These are phyloP conservation scores for Colletotrichum navitas DNA, from an alignment of 2,329 filamentous ascomycete species.

Conservation along the genomic window DNA sequence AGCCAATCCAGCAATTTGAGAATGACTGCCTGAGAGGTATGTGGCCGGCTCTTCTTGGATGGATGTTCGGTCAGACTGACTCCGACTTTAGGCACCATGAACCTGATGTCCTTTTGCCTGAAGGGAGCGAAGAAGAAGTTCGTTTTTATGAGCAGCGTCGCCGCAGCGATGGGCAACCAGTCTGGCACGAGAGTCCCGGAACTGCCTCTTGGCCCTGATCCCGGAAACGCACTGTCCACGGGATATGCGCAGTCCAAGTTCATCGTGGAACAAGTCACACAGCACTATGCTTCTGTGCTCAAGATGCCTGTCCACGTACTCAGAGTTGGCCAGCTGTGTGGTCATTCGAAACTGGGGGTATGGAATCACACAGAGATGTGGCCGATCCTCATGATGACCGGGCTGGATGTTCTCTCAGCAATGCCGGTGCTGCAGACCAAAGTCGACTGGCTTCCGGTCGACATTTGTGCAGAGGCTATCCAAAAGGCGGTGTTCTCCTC, in stretches of 20 bases:
- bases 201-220: slow-evolving; percentile 9
- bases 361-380: slow-evolving; percentile 37
- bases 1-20: slow-evolving; percentile 29
- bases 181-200: not conserved
- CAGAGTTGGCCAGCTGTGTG: slow-evolving; percentile 31
- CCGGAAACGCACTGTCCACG: slow-evolving; percentile 1
- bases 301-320: slow-evolving; percentile 1
- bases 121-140: slow-evolving; percentile 4
- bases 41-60: accelerated
- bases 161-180: slow-evolving; percentile 26
- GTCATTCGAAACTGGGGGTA: not conserved
- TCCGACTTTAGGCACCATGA: not conserved
- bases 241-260: slow-evolving; percentile 36
- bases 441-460: slow-evolving; percentile 32
- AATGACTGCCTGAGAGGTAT: slow-evolving; percentile 23
- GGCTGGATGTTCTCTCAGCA: not conserved
- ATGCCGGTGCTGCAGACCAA: slow-evolving; percentile 18
- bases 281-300: slow-evolving; percentile 2
- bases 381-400: slow-evolving; percentile 33
- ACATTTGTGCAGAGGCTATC: slow-evolving; percentile 17
- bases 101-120: slow-evolving; percentile 18
- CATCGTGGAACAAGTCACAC: slow-evolving; percentile 24
- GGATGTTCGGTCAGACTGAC: not conserved
- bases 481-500: not conserved
- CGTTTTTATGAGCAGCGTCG: slow-evolving; percentile 35